Conservation (phyloP, 2,329 filamentous ascomycete genomes). For the Trematosphaeria pertusa region DNA sequence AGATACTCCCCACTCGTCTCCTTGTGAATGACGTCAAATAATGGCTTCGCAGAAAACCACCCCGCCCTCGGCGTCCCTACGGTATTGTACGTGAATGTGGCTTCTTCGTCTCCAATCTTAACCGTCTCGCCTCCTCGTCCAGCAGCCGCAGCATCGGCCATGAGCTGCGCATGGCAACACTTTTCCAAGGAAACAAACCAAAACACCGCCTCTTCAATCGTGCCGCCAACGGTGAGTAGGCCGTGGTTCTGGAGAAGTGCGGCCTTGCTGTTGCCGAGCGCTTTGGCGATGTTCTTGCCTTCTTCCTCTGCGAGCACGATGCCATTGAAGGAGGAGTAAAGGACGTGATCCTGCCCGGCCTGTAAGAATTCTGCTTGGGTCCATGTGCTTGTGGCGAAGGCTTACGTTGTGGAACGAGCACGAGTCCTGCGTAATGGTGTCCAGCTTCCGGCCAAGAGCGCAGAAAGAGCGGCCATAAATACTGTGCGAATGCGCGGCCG, state of each 20-base stretch:
- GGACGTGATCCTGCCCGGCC: constrained; percentile 57
- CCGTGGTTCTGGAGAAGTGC: constrained; percentile 63
- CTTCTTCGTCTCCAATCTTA: constrained; percentile 73
- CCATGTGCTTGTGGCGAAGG: background rate
- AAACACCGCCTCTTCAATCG: constrained; percentile 60
- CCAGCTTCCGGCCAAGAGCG: constrained; percentile 64
- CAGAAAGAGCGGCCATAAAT: constrained; percentile 69
- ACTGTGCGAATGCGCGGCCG: constrained; percentile 65
- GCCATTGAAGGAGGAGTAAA: constrained; percentile 62
- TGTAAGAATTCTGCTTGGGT: background rate
- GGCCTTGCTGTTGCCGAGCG: constrained; percentile 59
- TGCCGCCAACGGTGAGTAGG: constrained; percentile 57
- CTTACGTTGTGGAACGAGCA: constrained; percentile 58
- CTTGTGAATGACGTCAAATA: constrained; percentile 73
- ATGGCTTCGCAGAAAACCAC: constrained; percentile 74
- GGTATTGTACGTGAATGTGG: constrained; percentile 69
- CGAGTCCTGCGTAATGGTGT: constrained; percentile 66
- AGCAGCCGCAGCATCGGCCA: constrained; percentile 63
- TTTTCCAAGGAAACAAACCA: constrained; percentile 63
- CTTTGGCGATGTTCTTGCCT: constrained; percentile 59
- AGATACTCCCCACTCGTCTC: constrained; percentile 66
- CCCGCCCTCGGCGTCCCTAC: constrained; percentile 68
- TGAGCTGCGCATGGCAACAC: constrained; percentile 60
- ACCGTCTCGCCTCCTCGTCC: constrained; percentile 70
- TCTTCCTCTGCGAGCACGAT: constrained; percentile 61